These are phyloP conservation scores for Meira miltonrushii DNA, from an alignment of 1,284 basidiomycete species.

Conservation along the genomic window DNA sequence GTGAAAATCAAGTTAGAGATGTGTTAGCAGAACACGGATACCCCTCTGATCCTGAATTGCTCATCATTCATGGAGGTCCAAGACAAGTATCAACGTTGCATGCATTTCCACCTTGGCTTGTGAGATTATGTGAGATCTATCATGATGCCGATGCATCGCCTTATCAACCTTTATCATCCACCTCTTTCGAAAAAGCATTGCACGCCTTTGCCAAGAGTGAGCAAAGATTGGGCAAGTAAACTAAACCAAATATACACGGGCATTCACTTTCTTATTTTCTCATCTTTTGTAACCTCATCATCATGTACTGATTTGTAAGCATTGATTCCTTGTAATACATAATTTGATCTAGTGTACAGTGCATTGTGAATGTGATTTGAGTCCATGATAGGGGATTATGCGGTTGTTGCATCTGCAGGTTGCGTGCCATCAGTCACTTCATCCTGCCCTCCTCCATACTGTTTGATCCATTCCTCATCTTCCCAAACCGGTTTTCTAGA, in stretches of 20 bases:
- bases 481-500: constrained; percentile 17
- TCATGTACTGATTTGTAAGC: neutral
- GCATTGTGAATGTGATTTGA: neutral
- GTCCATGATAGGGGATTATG: too few relatives aligned
- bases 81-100: neutral
- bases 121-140: constrained; percentile 1
- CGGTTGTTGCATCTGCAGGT: neutral
- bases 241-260: neutral
- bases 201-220: constrained; percentile 1
- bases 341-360: neutral
- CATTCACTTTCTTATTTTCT: neutral
- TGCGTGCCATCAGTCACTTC: too few relatives aligned
- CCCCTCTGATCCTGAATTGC: constrained; percentile 10
- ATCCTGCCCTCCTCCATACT: constrained; percentile 12
- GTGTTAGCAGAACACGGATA: constrained; percentile 1
- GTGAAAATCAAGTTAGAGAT: neutral
- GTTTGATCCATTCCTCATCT: constrained; percentile 21
- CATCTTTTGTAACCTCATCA: neutral
- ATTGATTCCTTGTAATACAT: neutral
- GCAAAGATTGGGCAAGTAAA: constrained; percentile 5
- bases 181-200: constrained; percentile 5
- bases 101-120: constrained; percentile 9
- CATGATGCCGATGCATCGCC: constrained; percentile 3
- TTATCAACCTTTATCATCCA: neutral
- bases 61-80: constrained; percentile 12